Conservation (phyloP, 331 rosid genomes). For the Stylosanthes scabra region DNA sequence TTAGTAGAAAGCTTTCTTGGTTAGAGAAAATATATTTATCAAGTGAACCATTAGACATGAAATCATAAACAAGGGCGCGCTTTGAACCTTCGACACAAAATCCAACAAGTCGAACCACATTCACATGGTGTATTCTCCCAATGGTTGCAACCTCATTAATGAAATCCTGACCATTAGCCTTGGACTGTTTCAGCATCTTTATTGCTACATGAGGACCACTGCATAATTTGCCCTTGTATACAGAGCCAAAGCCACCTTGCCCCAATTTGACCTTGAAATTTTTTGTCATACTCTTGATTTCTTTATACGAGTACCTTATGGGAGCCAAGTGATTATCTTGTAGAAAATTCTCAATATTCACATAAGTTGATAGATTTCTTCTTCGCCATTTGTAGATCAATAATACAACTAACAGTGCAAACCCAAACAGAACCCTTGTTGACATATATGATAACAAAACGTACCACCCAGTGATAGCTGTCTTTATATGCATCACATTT, state of each 20-base stretch:
- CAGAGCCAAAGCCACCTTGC: constrained; percentile 12
- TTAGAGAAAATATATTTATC: constrained; percentile 3
- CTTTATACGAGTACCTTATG: constrained; percentile 15
- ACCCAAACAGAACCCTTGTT: constrained; percentile 16
- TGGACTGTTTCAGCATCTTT: constrained; percentile 15
- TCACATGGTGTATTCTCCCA: constrained; percentile 34
- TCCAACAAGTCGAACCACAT: constrained; percentile 26
- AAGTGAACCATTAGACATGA: constrained; percentile 18
- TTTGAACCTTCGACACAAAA: constrained; percentile 31
- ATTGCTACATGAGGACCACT: constrained; percentile 25
- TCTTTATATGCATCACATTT: not conserved
- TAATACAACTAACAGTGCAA: not conserved
- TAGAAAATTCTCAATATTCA: constrained; percentile 41
- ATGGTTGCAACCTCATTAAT: constrained; percentile 30
- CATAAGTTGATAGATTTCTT: constrained; percentile 39
- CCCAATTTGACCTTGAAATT: constrained; percentile 25
- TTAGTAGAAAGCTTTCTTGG: not conserved
- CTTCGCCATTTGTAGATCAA: constrained; percentile 36
- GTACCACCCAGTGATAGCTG: not conserved
- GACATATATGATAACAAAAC: not conserved
- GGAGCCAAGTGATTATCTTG: constrained; percentile 11
- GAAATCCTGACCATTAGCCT: constrained; percentile 29
- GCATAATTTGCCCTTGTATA: constrained; percentile 11
- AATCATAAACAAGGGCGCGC: constrained; percentile 35
- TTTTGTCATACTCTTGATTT: constrained; percentile 22